Conservation (phyloP, 106 monocot genomes). For the Vanilla planifolia region DNA sequence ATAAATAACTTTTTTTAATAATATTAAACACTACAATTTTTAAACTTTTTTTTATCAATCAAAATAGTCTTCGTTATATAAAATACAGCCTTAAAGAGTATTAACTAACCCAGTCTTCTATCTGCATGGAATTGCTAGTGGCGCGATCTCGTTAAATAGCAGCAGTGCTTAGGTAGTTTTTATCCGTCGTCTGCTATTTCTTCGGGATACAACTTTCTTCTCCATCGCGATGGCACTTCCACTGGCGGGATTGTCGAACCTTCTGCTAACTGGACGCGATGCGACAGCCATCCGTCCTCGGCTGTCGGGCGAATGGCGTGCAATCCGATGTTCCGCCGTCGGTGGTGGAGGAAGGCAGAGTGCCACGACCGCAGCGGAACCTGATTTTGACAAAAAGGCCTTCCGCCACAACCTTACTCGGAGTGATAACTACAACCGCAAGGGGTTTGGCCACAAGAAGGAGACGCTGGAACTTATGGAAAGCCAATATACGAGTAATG, state of each 20-base stretch:
- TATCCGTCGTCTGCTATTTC: background rate
- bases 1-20: too few relatives aligned
- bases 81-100: too few relatives aligned
- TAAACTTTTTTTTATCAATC: too few relatives aligned
- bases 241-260: slow-evolving; percentile 10
- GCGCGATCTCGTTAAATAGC: too few relatives aligned
- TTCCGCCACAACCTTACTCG: slow-evolving; percentile 87
- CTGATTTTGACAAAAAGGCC: slow-evolving; percentile 85
- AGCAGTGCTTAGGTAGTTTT: too few relatives aligned
- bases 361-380: slow-evolving; percentile 13
- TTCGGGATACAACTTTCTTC: background rate
- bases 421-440: slow-evolving; percentile 94
- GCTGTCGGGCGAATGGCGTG: background rate
- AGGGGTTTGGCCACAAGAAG: slow-evolving; percentile 88
- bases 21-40: too few relatives aligned
- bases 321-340: slow-evolving; percentile 31
- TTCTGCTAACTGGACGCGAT: background rate
- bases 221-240: slow-evolving; percentile 15
- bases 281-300: slow-evolving; percentile 10
- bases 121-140: too few relatives aligned
- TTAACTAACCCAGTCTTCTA: too few relatives aligned
- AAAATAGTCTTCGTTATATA: too few relatives aligned
- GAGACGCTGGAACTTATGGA: slow-evolving; percentile 88
- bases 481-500: slow-evolving; percentile 79
- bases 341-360: slow-evolving; percentile 9